These are phyloP conservation scores for Voacanga thouarsii DNA, from an alignment of 257 asterid species.

Conservation along the genomic window DNA sequence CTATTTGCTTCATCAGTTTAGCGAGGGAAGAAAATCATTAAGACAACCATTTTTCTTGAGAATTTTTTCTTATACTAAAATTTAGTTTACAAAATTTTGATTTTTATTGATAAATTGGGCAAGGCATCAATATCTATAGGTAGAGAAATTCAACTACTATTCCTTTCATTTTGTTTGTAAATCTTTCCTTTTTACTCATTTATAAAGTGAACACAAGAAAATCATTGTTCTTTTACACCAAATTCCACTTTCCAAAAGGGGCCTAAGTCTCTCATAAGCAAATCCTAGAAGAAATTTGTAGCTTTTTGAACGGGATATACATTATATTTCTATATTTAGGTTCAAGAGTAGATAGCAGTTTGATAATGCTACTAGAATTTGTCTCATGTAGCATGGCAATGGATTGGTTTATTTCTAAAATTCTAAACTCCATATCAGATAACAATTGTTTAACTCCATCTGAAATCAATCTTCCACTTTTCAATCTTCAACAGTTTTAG, in stretches of 20 bases:
- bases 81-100: not conserved
- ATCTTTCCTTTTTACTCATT: not conserved
- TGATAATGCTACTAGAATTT: not conserved
- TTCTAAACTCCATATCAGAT: too few relatives aligned
- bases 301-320: not conserved
- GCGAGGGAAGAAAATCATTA: not conserved
- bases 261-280: not conserved
- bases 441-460: too few relatives aligned
- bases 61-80: too few relatives aligned
- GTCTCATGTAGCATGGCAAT: slow-evolving; percentile 59
- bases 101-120: not conserved
- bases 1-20: not conserved
- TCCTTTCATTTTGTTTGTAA: too few relatives aligned
- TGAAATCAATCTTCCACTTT: too few relatives aligned
- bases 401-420: slow-evolving; percentile 77
- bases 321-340: slow-evolving; percentile 1
- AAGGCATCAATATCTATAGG: not conserved
- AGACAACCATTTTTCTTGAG: not conserved
- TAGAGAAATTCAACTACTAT: not conserved
- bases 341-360: slow-evolving; percentile 2
- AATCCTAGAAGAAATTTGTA: not conserved
- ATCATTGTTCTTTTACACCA: too few relatives aligned
- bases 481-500: too few relatives aligned
- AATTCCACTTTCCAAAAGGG: not conserved
- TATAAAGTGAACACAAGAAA: not conserved